Evolutionary conservation across 192 early-diverging fungal genomes (phyloP).

Genomic region (Entomortierella parvispora): DNA sequence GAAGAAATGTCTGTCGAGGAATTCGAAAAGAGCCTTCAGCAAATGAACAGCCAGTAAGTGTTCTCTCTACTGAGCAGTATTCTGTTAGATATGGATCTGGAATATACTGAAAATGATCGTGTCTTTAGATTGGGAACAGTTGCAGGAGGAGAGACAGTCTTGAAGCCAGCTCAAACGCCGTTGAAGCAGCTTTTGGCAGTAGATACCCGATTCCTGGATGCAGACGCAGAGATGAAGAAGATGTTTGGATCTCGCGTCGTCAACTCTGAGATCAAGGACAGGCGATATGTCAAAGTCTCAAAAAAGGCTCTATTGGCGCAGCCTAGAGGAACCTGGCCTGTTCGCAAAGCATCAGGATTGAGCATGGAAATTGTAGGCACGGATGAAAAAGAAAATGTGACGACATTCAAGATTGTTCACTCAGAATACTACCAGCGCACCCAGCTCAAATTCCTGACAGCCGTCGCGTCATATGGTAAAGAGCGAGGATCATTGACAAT

Average conservation of each 20-base stretch:
- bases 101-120: not conserved
- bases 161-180: conserved; percentile 12
- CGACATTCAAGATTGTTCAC: conserved; percentile 73
- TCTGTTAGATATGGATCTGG: not conserved
- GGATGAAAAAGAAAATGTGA: conserved; percentile 46
- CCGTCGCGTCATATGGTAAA: conserved; percentile 70
- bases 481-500: too few relatives aligned
- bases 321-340: conserved; percentile 80
- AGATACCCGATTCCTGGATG: conserved; percentile 78
- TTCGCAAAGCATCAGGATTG: conserved; percentile 58
- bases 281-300: conserved; percentile 58
- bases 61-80: not conserved
- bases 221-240: conserved; percentile 88
- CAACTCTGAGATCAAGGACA: conserved; percentile 60
- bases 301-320: conserved; percentile 71
- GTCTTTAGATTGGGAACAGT: conserved; percentile 10
- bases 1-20: conserved; percentile 71
- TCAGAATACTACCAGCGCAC: conserved; percentile 76
- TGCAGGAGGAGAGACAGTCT: conserved; percentile 6
- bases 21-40: conserved; percentile 69
- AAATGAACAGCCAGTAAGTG: conserved; percentile 68
- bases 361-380: conserved; percentile 60
- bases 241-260: conserved; percentile 92
- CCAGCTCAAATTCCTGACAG: conserved; percentile 78
- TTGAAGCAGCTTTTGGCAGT: conserved; percentile 55